Conservation (phyloP, 2,329 filamentous ascomycete genomes). For the Pyricularia grisea region DNA sequence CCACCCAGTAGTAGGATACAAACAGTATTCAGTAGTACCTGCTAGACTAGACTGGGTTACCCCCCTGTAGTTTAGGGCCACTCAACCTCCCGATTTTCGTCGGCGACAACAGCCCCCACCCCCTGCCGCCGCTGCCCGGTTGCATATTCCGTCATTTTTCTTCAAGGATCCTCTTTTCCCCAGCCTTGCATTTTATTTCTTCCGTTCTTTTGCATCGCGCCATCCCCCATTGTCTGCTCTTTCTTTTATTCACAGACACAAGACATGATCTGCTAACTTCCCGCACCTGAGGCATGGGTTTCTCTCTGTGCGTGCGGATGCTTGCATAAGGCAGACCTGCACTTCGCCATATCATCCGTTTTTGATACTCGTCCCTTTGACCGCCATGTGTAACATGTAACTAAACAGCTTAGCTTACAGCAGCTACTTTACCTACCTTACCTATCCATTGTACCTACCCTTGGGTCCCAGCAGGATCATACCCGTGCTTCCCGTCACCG, state of each 20-base stretch:
- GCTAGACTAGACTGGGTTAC: not conserved
- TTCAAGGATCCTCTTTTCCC: constrained; percentile 1
- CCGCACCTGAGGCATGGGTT: not conserved
- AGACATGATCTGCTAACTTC: not conserved
- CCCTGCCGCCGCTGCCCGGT: not conserved
- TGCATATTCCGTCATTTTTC: not conserved
- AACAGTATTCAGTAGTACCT: not conserved
- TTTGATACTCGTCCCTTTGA: not conserved
- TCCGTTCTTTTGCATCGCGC: not conserved
- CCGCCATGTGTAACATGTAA: not conserved
- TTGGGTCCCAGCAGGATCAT: not conserved
- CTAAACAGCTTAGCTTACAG: not conserved
- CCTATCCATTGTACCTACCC: not conserved
- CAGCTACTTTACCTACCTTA: not conserved
- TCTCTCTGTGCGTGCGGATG: not conserved
- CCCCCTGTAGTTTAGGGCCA: not conserved
- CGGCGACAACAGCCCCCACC: no score
- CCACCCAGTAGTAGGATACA: not conserved
- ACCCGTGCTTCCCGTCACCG: not conserved
- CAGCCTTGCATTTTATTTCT: constrained; percentile 1
- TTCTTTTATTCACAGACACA: not conserved
- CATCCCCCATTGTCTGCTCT: not conserved
- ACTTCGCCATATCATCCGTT: not conserved
- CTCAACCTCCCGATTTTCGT: not conserved
- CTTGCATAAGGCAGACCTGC: not conserved